phyloP scores from a whole-genome alignment of 1,139 yeast genomes.

The Saccharomyces uvarum region DNA sequence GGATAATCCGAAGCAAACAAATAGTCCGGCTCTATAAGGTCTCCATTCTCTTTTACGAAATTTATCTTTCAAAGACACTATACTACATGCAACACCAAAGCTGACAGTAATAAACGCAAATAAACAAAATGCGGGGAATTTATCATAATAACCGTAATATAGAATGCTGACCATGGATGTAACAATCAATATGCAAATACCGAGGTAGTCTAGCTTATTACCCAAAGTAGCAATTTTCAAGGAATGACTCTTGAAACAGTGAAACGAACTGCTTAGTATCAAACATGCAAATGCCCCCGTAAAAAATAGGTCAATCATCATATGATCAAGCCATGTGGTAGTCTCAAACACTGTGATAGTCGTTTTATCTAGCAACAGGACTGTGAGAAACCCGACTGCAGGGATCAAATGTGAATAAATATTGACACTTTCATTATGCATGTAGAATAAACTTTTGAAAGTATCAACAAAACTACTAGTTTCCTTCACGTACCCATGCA shows the following conservation, averaged over 20 bases:
- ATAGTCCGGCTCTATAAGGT: conserved; percentile 69
- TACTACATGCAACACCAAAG: conserved; percentile 57
- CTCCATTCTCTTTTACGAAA: conserved; percentile 69
- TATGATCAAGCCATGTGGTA: conserved; percentile 39
- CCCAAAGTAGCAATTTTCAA: conserved; percentile 53
- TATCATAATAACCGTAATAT: conserved; percentile 58
- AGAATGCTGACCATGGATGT: conserved; percentile 68
- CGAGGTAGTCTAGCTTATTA: conserved; percentile 78
- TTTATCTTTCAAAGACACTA: conserved; percentile 54
- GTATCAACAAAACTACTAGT: conserved; percentile 50
- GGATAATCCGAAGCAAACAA: conserved; percentile 72
- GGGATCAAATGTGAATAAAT: conserved; percentile 79
- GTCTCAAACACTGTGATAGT: conserved; percentile 38
- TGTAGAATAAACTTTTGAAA: conserved; percentile 48
- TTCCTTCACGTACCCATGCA: conserved; percentile 66
- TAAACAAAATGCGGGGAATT: conserved; percentile 34
- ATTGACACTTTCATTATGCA: conserved; percentile 84
- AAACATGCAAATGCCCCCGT: conserved; percentile 54
- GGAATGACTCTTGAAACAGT: conserved; percentile 72
- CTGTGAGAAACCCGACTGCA: conserved; percentile 37
- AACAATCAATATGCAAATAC: conserved; percentile 70
- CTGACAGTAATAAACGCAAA: conserved; percentile 45
- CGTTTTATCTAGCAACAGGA: conserved; percentile 24
- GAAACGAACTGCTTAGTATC: conserved; percentile 69
- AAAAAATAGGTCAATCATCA: conserved; percentile 39